Base-by-base conservation (phyloP, 768 basidiomycete species). In the Pleurotus salmoneostramineus region DNA sequence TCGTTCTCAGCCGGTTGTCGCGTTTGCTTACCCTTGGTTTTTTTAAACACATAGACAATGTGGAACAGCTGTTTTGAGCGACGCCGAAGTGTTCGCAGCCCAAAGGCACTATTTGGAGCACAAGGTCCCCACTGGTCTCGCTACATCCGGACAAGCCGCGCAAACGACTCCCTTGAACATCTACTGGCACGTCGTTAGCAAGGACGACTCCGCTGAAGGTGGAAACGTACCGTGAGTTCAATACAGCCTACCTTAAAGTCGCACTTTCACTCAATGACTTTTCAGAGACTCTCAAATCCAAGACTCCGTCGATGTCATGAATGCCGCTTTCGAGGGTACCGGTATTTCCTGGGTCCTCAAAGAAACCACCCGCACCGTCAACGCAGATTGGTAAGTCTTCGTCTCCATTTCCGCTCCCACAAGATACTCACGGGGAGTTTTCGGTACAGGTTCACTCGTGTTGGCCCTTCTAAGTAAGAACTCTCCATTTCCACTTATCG, bases 101-200 rank as follows among this genome's bases (percentile, higher is more conserved):
- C 77, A 81, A 68, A 69, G 69, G 51, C 72, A 78, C 65, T 81
- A 79, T 64, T 58, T 62, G 7, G 70, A 67, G 32, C 69, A 81
- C 68, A 71, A 71, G 57, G 68, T 77, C 40, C 52, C 52, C 10
- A 21, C 52, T 21, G 52, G 40, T 14, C 46, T 68, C 11, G 61
- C 49, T 32, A 47, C 56, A 5, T 55, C 52, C 0, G 52, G 52
- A 10, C 4, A 10, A 36, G 15, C 14, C n/a, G 52, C 37, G 31
- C 35, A 43, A 7, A 62, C 52, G 4, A 35, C 51, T n/a, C 64
- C 62, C 7, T 61, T 74, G 37, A 54, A 66, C 5, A 69, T 75
- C 8, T 73, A 70, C 56, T 73, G 69, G 61, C 72, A 76, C 48
- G 71, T 75, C 46, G 66, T 77, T 61, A 68, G 65, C 59, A 59